Percentiles rank a stretch among this genome's conserved stretches.
Evolutionary conservation across 2,329 filamentous ascomycete genomes (phyloP).

Genomic region (Claviceps citrina): DNA sequence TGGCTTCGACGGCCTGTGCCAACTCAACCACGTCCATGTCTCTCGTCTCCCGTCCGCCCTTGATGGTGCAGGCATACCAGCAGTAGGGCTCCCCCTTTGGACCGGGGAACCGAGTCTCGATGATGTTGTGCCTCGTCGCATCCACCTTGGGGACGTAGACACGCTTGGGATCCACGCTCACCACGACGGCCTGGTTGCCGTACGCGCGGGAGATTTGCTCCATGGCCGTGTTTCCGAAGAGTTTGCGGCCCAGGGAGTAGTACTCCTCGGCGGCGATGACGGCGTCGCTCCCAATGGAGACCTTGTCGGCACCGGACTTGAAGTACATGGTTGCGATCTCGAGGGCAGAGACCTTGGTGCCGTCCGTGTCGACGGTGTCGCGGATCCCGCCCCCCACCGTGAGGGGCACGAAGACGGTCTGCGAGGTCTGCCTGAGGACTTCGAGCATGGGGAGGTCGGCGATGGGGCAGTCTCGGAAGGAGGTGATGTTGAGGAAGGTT

Average conservation of each 20-base stretch:
- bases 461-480: conserved; percentile 86
- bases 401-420: conserved; percentile 88
- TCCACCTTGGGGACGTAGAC: conserved; percentile 65
- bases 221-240: conserved; percentile 76
- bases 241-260: conserved; percentile 50
- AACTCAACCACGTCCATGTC: conserved; percentile 88
- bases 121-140: conserved; percentile 56
- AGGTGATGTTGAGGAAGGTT: conserved; percentile 96
- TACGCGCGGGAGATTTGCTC: conserved; percentile 90
- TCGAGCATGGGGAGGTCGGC: conserved; percentile 94
- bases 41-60: conserved; percentile 84
- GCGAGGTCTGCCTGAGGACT: conserved; percentile 68
- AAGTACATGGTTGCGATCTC: conserved; percentile 96
- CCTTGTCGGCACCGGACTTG: conserved; percentile 91
- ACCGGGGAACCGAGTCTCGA: conserved; percentile 55
- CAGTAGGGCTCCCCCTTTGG: conserved; percentile 65
- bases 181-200: conserved; percentile 90
- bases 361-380: conserved; percentile 80
- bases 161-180: conserved; percentile 84
- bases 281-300: conserved; percentile 90
- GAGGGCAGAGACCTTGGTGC: conserved; percentile 70
- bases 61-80: conserved; percentile 97
- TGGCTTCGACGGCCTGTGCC: conserved; percentile 76
- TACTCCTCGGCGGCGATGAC: conserved; percentile 88
- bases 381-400: conserved; percentile 93